Base-by-base conservation (phyloP, 2,329 filamentous ascomycete species). In the Pseudogymnoascus sp. region DNA sequence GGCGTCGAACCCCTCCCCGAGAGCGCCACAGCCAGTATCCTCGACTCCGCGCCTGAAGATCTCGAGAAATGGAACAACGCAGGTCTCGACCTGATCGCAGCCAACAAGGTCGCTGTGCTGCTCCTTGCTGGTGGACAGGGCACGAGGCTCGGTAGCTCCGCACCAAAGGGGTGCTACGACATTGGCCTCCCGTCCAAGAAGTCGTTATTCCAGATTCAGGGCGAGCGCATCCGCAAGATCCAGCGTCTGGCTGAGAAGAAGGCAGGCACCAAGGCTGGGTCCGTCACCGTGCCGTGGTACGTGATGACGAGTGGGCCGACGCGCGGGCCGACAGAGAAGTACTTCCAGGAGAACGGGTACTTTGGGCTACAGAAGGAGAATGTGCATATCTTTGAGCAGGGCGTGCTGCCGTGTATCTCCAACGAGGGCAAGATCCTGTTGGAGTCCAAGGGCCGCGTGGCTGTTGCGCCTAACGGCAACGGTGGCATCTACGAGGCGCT, bases 271-370 rank as follows among this genome's bases (percentile, higher is more conserved):
- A 79, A 77, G 64, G 79, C 79, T 58, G 80, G 79, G 61, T 79
- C 79, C 61, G 85, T 85, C 45, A 80, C 88, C 33, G 87, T 97
- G 42, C 94, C 94, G 10, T 99, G 94, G 94, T 99, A 99, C 78
- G 91, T 99, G 76, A 99, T 99, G 94, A 99, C 94, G 70, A 96
- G 91, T 71, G 94, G 94, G 4, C 94, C 94, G 52, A 99, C 94
- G 6, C 85, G 92, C 68, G 86, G 85, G 65, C 90, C 92, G 40
- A 99, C 94, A n/a, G 89, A 96, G 80, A 81, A 88, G 65, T 99
- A 94, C 80, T 97, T 99, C 76, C 79, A 89, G 74, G 82, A 96
- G 76, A 82, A 97, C 80, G 84, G 85, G 63, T 97, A 92, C 80
- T 99, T 99, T 74, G 94, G 94, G 5, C 78, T 99, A 64, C 82